Evolutionary conservation across 2,329 filamentous ascomycete genomes (phyloP), one percentile per base, ranked within the genome.

Genomic region (Bipolaris oryzae): DNA sequence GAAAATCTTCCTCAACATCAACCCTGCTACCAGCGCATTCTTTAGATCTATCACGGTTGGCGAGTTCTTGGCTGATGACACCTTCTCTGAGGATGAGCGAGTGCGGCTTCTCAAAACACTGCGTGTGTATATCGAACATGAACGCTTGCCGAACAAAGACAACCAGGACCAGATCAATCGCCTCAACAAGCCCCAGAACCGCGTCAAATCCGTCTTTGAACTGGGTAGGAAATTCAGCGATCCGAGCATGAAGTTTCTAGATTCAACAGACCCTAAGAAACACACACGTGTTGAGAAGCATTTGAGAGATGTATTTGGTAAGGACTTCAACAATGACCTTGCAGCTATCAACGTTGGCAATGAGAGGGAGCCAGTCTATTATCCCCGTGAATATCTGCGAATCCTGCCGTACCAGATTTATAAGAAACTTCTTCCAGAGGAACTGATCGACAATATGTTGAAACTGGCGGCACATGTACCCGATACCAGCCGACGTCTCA

Each of bases 381-480:
- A 57, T 31, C 48, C 53, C 7, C 39, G 44, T 11, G 53, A 66
- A 20, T 28, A 53, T 10, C 53, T 60, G 13, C 48, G 38, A 7
- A 68, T 71, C 20, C 15, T 70, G 3, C 62, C 65, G 1, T 64
- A 63, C 31, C 65, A 69, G 55, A 21, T 62, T 4, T 68, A 61
- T 45, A 62, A 53, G 28, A 45, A 55, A 9, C 52, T 43, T 18
- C 47, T 69, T 20, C 66, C 66, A 1, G 61, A 61, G n/a, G 15
- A 16, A 5, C 28, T 67, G 3, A 58, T 59, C 1, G n/a, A 23
- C 3, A 15, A 7, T 3, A 69, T 70, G 66, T 33, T 67, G 6
- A 28, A 54, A 9, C 16, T 50, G 15, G 64, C 69, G n/a, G 56
- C 53, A 10, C 51, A 51, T 10, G 31, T n/a, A 9, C 63, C 65